These are phyloP conservation scores for Cymbopogon flexuosus DNA, from an alignment of 202 grass and related monocot genomes.

Conservation along the genomic window DNA sequence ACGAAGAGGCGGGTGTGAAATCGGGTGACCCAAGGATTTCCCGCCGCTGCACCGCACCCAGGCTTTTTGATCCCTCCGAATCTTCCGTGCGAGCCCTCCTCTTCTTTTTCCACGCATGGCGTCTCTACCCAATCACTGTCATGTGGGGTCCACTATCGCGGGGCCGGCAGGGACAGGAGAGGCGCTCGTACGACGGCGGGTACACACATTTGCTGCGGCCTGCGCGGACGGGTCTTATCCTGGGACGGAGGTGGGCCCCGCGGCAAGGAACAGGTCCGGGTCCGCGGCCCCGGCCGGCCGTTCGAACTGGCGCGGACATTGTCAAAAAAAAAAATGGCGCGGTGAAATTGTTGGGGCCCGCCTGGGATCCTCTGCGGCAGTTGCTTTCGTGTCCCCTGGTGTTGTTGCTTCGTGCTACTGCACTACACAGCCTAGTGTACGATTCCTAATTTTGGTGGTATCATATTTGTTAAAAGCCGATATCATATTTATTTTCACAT, in stretches of 20 bases:
- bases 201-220: not conserved
- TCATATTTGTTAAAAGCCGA: no score
- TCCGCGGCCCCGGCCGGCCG: not conserved
- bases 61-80: conserved; percentile 16
- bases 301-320: conserved; percentile 6
- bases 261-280: not conserved
- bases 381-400: not conserved
- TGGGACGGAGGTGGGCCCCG: not conserved
- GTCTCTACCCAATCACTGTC: not conserved
- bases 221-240: conserved; percentile 9
- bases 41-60: not conserved
- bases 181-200: not conserved
- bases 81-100: not conserved
- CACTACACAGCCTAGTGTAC: not conserved
- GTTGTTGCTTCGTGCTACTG: not conserved
- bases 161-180: not conserved
- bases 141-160: fast-evolving
- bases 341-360: not conserved
- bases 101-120: not conserved
- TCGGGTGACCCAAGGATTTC: not conserved
- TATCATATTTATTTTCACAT: no score
- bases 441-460: not conserved
- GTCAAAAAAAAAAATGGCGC: no score
- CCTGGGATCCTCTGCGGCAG: not conserved
- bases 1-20: not conserved